Percentiles rank a stretch among this genome's conserved stretches.
Evolutionary conservation across 2,329 filamentous ascomycete species (phyloP).

Genomic region (Ophiostoma australiae): DNA sequence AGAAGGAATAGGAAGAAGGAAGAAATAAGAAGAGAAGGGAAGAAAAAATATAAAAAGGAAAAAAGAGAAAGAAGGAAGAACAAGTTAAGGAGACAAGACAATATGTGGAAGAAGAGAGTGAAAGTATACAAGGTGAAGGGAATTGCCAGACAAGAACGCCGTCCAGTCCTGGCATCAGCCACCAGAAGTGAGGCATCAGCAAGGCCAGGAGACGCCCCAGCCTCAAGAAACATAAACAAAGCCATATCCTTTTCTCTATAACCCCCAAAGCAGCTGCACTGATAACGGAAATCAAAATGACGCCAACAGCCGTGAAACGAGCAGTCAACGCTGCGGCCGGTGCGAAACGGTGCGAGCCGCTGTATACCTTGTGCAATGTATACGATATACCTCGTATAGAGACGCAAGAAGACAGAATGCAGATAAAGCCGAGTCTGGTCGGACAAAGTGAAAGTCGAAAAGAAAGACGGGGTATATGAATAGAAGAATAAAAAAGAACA

Average conservation of each 20-base stretch:
- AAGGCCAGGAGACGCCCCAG: no score
- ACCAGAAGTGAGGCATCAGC: neutral
- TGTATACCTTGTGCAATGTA: neutral
- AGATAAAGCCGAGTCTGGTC: neutral
- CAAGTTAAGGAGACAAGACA: neutral
- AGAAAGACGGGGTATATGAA: conserved; percentile 3
- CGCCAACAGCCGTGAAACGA: neutral
- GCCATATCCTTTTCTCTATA: conserved; percentile 10
- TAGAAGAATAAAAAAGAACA: conserved; percentile 9
- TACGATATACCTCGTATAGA: neutral
- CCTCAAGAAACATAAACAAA: neutral
- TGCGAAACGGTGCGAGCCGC: neutral
- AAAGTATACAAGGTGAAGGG: neutral
- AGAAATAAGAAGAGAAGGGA: neutral
- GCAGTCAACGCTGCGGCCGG: neutral
- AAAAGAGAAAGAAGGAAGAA: neutral
- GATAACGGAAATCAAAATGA: neutral
- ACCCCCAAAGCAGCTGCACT: neutral
- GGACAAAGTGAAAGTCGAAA: conserved; percentile 11
- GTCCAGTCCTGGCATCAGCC: no score
- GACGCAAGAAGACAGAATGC: neutral
- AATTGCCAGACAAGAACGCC: neutral
- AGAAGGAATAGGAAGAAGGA: neutral
- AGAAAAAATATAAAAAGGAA: neutral
- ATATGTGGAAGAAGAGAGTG: neutral